phyloP scores from a whole-genome alignment of 1,284 basidiomycete genomes.

The Rhodotorula sp. region DNA sequence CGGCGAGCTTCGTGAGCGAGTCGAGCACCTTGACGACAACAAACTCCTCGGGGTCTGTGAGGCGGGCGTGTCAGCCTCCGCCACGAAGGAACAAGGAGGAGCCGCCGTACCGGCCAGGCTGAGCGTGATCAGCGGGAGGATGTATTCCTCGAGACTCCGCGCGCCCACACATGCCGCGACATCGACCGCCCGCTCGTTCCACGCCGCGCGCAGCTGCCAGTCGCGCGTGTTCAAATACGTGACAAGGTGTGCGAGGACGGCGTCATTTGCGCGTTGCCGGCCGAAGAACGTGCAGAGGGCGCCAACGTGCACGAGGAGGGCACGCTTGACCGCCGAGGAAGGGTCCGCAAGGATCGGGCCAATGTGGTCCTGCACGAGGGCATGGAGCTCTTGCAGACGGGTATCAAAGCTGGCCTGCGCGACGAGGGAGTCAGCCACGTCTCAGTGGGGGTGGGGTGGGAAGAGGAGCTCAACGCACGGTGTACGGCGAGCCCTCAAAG shows the following conservation, averaged over 20 bases:
- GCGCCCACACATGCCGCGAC: conserved; percentile 90
- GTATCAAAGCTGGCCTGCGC: conserved; percentile 74
- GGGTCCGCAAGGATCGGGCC: conserved; percentile 65
- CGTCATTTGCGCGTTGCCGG: conserved; percentile 87
- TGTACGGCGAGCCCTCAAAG: conserved; percentile 59
- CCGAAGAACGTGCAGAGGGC: conserved; percentile 91
- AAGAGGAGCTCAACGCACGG: conserved; percentile 2
- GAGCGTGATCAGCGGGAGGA: conserved; percentile 91
- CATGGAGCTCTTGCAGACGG: conserved; percentile 80
- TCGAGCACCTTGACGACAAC: conserved; percentile 85
- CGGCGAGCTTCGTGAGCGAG: conserved; percentile 80
- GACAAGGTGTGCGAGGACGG: conserved; percentile 94
- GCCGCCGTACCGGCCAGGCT: conserved; percentile 72
- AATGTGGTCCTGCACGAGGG: conserved; percentile 83
- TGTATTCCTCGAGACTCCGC: conserved; percentile 80
- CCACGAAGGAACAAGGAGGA: neutral
- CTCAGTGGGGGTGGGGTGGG: neutral
- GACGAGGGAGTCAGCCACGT: neutral
- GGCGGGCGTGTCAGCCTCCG: neutral
- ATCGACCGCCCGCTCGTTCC: conserved; percentile 93
- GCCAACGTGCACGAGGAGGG: conserved; percentile 71
- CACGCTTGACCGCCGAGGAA: conserved; percentile 59
- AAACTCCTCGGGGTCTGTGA: conserved; percentile 85
- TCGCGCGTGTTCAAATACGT: conserved; percentile 91
- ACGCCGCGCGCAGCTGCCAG: conserved; percentile 85